Conservation (phyloP, 192 early-diverging fungal genomes). For the Umbelopsis vinacea region DNA sequence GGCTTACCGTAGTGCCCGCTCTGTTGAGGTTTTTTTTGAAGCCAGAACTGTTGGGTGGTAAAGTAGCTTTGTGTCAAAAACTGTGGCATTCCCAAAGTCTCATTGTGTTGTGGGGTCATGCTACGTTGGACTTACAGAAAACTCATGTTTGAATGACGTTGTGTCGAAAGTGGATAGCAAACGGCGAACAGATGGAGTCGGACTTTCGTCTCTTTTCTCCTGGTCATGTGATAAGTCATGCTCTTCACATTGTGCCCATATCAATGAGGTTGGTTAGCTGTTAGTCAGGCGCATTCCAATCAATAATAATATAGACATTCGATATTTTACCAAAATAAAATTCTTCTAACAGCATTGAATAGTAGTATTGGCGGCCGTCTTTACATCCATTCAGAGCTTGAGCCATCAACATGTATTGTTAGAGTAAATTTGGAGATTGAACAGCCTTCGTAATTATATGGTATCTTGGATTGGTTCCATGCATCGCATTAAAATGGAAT, state of each 20-base stretch:
- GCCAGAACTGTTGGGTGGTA: constrained; percentile 58
- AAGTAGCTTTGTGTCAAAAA: neutral
- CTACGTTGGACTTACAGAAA: constrained; percentile 34
- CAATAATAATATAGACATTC: no score
- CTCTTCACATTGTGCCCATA: neutral
- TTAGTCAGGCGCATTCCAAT: no score
- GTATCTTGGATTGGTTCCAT: no score
- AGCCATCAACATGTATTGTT: no score
- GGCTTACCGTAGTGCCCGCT: constrained; percentile 66
- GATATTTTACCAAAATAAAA: neutral
- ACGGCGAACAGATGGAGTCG: neutral
- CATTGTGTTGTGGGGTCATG: neutral
- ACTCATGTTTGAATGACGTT: constrained; percentile 28
- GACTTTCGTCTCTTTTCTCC: neutral
- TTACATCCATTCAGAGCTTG: no score
- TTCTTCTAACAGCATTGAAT: no score
- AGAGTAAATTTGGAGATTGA: no score
- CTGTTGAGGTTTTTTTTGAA: constrained; percentile 84
- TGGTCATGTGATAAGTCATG: neutral
- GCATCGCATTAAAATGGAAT: no score
- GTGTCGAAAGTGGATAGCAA: neutral
- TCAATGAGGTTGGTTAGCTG: no score
- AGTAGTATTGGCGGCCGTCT: no score
- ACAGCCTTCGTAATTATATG: no score
- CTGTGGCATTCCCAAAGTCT: no score